Evolutionary conservation across 1,284 basidiomycete species (phyloP).

Genomic region (Caloboletus firmus): DNA sequence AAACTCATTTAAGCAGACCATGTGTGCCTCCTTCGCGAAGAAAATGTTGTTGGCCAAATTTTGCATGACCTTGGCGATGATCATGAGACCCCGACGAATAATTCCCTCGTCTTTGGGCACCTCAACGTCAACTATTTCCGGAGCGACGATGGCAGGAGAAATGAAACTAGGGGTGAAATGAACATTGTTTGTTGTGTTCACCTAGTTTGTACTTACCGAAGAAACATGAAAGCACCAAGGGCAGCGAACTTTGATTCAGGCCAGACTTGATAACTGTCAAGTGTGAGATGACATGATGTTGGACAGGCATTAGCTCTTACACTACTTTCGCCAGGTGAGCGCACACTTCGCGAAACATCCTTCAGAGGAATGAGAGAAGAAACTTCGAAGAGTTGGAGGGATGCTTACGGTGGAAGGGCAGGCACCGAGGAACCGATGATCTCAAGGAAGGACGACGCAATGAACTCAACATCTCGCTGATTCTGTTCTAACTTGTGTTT

Average conservation of each 20-base stretch:
- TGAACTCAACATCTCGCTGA: slow-evolving; percentile 68
- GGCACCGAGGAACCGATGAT: slow-evolving; percentile 73
- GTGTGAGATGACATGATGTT: slow-evolving; percentile 17
- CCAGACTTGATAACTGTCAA: slow-evolving; percentile 56
- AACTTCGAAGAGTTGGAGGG: background rate
- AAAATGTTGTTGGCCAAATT: slow-evolving; percentile 91
- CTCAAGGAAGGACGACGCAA: slow-evolving; percentile 75
- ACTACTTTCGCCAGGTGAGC: slow-evolving; percentile 81
- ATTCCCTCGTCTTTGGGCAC: slow-evolving; percentile 61
- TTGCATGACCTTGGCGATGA: slow-evolving; percentile 89
- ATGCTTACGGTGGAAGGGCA: slow-evolving; percentile 71
- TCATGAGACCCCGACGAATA: slow-evolving; percentile 75
- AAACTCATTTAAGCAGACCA: slow-evolving; percentile 81
- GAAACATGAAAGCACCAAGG: slow-evolving; percentile 88
- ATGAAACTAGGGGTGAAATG: slow-evolving; percentile 56
- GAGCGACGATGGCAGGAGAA: slow-evolving; percentile 83
- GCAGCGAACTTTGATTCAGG: slow-evolving; percentile 84
- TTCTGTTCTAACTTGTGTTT: slow-evolving; percentile 70
- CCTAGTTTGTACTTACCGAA: slow-evolving; percentile 52
- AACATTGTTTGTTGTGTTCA: background rate
- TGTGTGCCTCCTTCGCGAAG: slow-evolving; percentile 86
- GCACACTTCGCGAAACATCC: slow-evolving; percentile 87
- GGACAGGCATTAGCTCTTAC: slow-evolving; percentile 44
- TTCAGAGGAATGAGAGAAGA: slow-evolving; percentile 32
- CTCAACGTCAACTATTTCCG: slow-evolving; percentile 82